These are phyloP conservation scores for Biscogniauxia sp. DNA, from an alignment of 2,329 filamentous ascomycete species.

Conservation along the genomic window DNA sequence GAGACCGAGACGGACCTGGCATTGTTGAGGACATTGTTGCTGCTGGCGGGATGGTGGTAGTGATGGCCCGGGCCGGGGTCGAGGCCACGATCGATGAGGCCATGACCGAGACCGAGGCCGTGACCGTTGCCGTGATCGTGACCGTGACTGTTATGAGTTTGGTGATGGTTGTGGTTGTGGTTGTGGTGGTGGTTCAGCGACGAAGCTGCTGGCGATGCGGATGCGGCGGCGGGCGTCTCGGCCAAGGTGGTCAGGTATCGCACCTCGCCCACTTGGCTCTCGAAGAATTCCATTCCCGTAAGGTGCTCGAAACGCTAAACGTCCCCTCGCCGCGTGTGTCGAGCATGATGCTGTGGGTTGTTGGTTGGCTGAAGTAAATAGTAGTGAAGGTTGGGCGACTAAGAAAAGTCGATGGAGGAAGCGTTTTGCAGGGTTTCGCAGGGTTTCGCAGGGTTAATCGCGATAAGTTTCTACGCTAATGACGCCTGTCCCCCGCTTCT, in stretches of 20 bases:
- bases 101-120: neutral
- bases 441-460: neutral
- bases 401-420: too few relatives aligned
- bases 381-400: too few relatives aligned
- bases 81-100: neutral
- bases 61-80: neutral
- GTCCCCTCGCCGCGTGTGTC: neutral
- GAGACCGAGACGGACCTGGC: constrained; percentile 2
- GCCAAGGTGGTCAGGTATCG: constrained; percentile 31
- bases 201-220: constrained; percentile 10
- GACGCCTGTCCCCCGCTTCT: neutral
- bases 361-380: neutral
- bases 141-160: too few relatives aligned
- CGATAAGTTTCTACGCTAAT: neutral
- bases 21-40: constrained; percentile 5
- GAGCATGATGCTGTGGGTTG: constrained; percentile 12
- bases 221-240: constrained; percentile 19
- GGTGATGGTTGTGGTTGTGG: constrained; percentile 3
- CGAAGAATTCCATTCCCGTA: constrained; percentile 32
- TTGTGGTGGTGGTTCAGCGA: constrained; percentile 1
- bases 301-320: neutral
- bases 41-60: constrained; percentile 7
- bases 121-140: neutral
- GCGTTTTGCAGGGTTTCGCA: too few relatives aligned
- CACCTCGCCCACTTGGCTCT: constrained; percentile 36